Conservation (phyloP, 1,139 yeast species). For the Groenewaldozyma auringiensis region DNA sequence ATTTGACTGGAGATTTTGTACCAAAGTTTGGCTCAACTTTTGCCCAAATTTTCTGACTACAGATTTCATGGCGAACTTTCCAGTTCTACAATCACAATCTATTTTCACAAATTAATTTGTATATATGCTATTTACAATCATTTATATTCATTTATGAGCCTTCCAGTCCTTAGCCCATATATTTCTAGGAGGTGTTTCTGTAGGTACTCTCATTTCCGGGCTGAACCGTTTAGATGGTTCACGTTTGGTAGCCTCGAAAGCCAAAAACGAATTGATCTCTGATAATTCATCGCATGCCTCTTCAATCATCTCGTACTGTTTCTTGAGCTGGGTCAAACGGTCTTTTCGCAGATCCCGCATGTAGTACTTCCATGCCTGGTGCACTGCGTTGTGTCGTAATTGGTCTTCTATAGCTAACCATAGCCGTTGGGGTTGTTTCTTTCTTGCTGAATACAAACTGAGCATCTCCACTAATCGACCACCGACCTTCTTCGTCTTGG, state of each 20-base stretch:
- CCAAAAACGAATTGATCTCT: slow-evolving; percentile 41
- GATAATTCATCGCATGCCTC: slow-evolving; percentile 72
- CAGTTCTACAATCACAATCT: no score
- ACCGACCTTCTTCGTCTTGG: slow-evolving; percentile 29
- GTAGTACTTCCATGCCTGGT: slow-evolving; percentile 71
- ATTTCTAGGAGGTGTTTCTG: slow-evolving; percentile 81
- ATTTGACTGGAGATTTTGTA: no score
- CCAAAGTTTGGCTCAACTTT: no score
- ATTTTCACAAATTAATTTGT: no score
- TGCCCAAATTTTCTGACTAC: no score
- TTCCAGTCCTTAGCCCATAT: slow-evolving; percentile 71
- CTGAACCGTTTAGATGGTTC: slow-evolving; percentile 39
- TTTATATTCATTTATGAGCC: slow-evolving; percentile 13
- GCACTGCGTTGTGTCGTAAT: slow-evolving; percentile 75
- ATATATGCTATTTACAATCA: no score
- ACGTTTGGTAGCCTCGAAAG: slow-evolving; percentile 44
- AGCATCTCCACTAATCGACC: slow-evolving; percentile 50
- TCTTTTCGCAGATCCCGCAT: slow-evolving; percentile 40
- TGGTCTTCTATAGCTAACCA: slow-evolving; percentile 74
- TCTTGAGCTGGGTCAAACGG: slow-evolving; percentile 42
- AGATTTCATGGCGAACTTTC: no score
- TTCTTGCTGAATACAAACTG: slow-evolving; percentile 76
- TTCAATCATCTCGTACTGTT: slow-evolving; percentile 60
- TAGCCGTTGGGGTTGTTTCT: slow-evolving; percentile 78
- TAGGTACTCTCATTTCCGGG: slow-evolving; percentile 72